Evolutionary conservation across 78 protist species (phyloP), one percentile per base, ranked within the genome.

Genomic region (Chrysochromulina tobinii): DNA sequence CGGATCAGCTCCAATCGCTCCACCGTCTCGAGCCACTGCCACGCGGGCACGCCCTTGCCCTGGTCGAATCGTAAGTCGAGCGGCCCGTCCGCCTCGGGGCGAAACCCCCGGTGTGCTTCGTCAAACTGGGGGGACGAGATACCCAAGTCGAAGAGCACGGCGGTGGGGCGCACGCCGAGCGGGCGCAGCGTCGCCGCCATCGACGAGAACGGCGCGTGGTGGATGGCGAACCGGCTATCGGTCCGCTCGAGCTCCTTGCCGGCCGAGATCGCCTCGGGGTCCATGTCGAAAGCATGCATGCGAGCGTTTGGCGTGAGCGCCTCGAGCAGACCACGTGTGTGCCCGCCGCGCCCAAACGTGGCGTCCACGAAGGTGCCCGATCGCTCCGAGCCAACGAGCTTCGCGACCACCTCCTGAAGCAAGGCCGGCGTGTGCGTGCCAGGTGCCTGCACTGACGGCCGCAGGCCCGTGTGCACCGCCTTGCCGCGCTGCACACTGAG

Each of bases 371-470:
- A 7, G 23, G 54, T 48, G 21, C 64, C 87, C 48, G 5, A 17
- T 8, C 14, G 38, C 48, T 54, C 23, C 23, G 57, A 6, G 25
- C 2, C 48, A 23, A 79, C 64, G 51, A 79, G n/a, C 64, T 0
- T 0, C 18, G 1, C 15, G 25, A 79, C 48, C 5, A 51, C 27
- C 48, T 79, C 87, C 38, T 3, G 18, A 1, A 79, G 61, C 87
- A 79, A 2, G 50, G 87, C 87, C 15, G 87, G 87, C 59, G 87
- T 79, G 87, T 79, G 87, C 57, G 87, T 79, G 54, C 87, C 87
- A 3, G 87, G 38, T 6, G 87, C 64, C 87, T 79, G 87, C 87
- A 54, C 20, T 14, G 25, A 23, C 21, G 58, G 58, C 50, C 61
- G 61, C 4, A 54, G 20, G 48, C 59, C 87, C 18, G 58, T 54